Conservation (phyloP, 2,329 filamentous ascomycete genomes). For the Penicillium sp. region DNA sequence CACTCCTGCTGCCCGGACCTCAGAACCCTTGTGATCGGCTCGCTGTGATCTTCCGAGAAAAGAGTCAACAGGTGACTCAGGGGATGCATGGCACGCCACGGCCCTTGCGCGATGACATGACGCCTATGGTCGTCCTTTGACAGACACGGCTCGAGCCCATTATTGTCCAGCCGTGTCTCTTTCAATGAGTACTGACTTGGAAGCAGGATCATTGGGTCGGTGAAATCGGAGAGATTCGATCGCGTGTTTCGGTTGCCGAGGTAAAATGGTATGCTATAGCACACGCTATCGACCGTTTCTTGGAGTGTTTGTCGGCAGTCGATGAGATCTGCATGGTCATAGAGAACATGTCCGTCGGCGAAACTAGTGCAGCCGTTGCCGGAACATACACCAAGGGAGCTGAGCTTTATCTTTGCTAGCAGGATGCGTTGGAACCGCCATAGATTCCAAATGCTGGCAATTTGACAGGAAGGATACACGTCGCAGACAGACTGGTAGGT, state of each 20-base stretch:
- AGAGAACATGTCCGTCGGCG: too few relatives aligned
- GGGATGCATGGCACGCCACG: slow-evolving; percentile 24
- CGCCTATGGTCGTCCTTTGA: slow-evolving; percentile 15
- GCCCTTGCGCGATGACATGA: slow-evolving; percentile 21
- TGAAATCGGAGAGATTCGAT: neutral
- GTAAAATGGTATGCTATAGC: neutral
- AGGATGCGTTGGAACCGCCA: slow-evolving; percentile 16
- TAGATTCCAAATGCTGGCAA: slow-evolving; percentile 21
- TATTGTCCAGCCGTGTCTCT: neutral
- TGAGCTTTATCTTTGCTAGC: neutral
- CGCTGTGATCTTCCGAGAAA: slow-evolving; percentile 5
- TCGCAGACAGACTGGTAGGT: slow-evolving; percentile 23
- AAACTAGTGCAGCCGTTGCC: too few relatives aligned
- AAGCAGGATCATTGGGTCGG: neutral
- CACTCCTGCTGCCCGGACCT: neutral
- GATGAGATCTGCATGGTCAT: neutral
- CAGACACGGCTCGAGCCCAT: neutral
- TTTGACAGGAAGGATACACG: slow-evolving; percentile 23
- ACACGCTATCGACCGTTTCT: neutral
- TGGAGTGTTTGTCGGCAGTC: neutral
- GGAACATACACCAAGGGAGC: neutral
- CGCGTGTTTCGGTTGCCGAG: neutral
- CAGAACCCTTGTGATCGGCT: neutral
- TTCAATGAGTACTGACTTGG: neutral
- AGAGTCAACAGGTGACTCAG: slow-evolving; percentile 23